A percentile compares a stretch with the other conserved stretches of the same genome.
phyloP scores from a whole-genome alignment of 2,329 filamentous ascomycete species.

The Ilyonectria robusta region DNA sequence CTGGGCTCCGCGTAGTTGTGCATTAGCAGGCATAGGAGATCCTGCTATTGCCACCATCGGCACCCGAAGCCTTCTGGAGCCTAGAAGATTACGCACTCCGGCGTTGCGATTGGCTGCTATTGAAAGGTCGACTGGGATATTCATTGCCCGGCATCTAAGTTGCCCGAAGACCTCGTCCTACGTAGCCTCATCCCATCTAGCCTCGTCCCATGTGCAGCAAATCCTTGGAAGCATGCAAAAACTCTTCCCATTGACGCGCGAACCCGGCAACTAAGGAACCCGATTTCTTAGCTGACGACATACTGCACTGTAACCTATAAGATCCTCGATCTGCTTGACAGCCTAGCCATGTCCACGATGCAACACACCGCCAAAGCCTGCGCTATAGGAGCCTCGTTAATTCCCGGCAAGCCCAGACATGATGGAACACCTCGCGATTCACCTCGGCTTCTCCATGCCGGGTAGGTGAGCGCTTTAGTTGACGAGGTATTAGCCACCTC shows the following conservation, averaged over 20 bases:
- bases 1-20: slow-evolving; percentile 2
- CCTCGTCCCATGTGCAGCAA: not conserved
- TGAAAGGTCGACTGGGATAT: not conserved
- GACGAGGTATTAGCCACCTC: slow-evolving; percentile 12
- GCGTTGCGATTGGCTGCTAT: not conserved
- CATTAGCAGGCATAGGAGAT: not conserved
- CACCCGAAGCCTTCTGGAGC: not conserved
- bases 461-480: slow-evolving; percentile 2
- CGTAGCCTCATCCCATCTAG: not conserved
- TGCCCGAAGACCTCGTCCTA: not conserved
- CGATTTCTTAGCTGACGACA: not conserved
- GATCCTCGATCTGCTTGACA: slow-evolving; percentile 1
- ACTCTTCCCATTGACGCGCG: not conserved
- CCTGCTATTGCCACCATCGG: not conserved
- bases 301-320: not conserved
- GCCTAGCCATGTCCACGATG: slow-evolving; percentile 10
- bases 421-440: slow-evolving; percentile 22
- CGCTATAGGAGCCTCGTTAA: slow-evolving; percentile 6
- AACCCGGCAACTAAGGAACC: not conserved
- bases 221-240: not conserved
- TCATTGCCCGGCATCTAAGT: slow-evolving; percentile 1
- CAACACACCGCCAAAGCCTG: slow-evolving; percentile 20
- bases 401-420: slow-evolving; percentile 9
- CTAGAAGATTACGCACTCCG: not conserved
- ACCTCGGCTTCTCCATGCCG: not conserved